Evolutionary conservation across 2,329 filamentous ascomycete genomes (phyloP).

Genomic region (Hypoxylon sp.): DNA sequence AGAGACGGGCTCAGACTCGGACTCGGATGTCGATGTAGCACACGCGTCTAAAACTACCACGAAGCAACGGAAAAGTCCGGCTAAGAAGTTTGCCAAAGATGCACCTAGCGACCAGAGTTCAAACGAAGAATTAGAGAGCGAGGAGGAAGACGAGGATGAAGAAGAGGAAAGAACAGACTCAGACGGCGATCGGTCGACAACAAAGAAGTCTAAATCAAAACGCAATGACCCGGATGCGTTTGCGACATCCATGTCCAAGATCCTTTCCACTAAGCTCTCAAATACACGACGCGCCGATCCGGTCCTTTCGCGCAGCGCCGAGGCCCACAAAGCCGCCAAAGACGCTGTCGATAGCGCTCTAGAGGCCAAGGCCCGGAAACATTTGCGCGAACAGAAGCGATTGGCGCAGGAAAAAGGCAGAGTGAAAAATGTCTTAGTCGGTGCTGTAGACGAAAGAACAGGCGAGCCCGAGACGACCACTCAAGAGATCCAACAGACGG

Average conservation of each 20-base stretch:
- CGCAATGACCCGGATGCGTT: slow-evolving; percentile 94
- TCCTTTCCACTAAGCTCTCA: slow-evolving; percentile 90
- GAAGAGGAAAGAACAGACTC: slow-evolving; percentile 60
- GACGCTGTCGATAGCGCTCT: slow-evolving; percentile 82
- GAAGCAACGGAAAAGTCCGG: slow-evolving; percentile 51
- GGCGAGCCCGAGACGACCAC: slow-evolving; percentile 63
- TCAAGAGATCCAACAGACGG: slow-evolving; percentile 74
- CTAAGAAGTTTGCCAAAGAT: slow-evolving; percentile 46
- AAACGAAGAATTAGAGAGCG: slow-evolving; percentile 50
- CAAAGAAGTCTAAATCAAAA: slow-evolving; percentile 74
- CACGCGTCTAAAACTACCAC: slow-evolving; percentile 47
- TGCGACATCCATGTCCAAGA: slow-evolving; percentile 92
- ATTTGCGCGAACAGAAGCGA: slow-evolving; percentile 85
- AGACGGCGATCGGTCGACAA: slow-evolving; percentile 52
- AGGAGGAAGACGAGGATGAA: slow-evolving; percentile 58
- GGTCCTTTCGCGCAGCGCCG: slow-evolving; percentile 86
- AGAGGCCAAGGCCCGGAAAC: slow-evolving; percentile 83
- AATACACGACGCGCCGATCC: slow-evolving; percentile 87
- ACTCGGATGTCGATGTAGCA: slow-evolving; percentile 57
- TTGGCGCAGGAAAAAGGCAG: slow-evolving; percentile 87
- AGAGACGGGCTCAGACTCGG: slow-evolving; percentile 57
- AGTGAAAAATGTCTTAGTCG: slow-evolving; percentile 85
- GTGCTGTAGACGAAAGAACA: slow-evolving; percentile 68
- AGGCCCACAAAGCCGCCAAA: slow-evolving; percentile 79
- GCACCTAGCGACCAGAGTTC: slow-evolving; percentile 44